A percentile compares a stretch with the other conserved stretches of the same genome.
Conservation (phyloP, 2,329 filamentous ascomycete species). For the Trichoderma sp. region DNA sequence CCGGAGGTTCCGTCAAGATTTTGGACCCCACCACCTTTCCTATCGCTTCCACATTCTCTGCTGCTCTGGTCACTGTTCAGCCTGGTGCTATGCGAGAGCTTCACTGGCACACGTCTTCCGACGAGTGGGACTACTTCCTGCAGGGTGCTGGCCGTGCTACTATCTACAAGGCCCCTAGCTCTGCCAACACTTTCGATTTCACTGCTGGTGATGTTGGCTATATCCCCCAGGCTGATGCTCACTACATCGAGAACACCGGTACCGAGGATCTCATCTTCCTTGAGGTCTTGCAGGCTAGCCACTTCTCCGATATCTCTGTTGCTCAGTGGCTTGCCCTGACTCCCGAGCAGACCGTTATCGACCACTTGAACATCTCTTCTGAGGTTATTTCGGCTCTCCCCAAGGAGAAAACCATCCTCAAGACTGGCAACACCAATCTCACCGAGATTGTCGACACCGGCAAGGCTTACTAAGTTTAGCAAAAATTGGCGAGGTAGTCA, state of each 20-base stretch:
- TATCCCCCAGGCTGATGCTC: conserved; percentile 48
- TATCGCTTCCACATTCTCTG: conserved; percentile 53
- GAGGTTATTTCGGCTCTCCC: conserved; percentile 38
- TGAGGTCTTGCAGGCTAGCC: conserved; percentile 55
- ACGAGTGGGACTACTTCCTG: conserved; percentile 63
- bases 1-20: conserved; percentile 59
- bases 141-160: conserved; percentile 55
- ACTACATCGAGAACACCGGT: conserved; percentile 63
- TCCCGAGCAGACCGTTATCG: conserved; percentile 56
- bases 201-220: conserved; percentile 59
- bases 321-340: conserved; percentile 59
- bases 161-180: conserved; percentile 50
- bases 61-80: conserved; percentile 55
- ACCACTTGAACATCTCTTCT: conserved; percentile 48
- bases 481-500: background rate
- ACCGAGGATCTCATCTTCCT: conserved; percentile 56
- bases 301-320: conserved; percentile 54
- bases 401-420: conserved; percentile 43
- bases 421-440: conserved; percentile 40
- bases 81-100: conserved; percentile 64
- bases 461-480: conserved; percentile 22
- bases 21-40: conserved; percentile 58
- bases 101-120: conserved; percentile 60
- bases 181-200: conserved; percentile 57
- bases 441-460: conserved; percentile 28